Percentiles rank a stretch among this genome's conserved stretches.
These are phyloP conservation scores for Lignosus rhinocerotis DNA, from an alignment of 1,284 basidiomycete genomes.

Conservation along the genomic window DNA sequence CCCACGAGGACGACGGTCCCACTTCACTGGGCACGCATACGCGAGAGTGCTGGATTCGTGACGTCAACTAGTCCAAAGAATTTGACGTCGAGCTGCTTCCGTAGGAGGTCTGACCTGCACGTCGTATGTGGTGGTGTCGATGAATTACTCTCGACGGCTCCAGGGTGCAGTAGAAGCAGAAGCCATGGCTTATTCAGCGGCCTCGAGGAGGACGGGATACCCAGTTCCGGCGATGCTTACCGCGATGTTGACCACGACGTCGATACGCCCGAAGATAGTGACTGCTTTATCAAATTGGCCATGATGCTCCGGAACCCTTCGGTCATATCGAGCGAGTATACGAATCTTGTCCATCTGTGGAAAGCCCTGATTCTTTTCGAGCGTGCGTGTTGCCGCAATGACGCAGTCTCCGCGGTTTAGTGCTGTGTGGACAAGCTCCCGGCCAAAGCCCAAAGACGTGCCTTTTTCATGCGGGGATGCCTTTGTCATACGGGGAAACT, in stretches of 20 bases:
- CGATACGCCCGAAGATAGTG: constrained; percentile 46
- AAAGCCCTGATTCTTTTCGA: constrained; percentile 30
- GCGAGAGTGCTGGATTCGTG: constrained; percentile 31
- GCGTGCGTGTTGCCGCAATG: constrained; percentile 38
- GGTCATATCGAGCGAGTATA: constrained; percentile 39
- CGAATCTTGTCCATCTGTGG: constrained; percentile 24
- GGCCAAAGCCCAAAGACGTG: constrained; percentile 37
- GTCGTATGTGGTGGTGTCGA: not conserved
- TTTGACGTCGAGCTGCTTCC: constrained; percentile 32
- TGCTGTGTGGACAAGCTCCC: constrained; percentile 32
- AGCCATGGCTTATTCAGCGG: constrained; percentile 27
- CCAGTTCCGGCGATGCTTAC: constrained; percentile 55
- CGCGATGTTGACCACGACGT: constrained; percentile 60
- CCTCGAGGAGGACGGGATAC: constrained; percentile 29
- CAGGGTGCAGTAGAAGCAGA: not conserved
- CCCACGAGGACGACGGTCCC: constrained; percentile 34
- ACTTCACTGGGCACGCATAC: constrained; percentile 28
- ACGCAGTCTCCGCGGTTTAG: constrained; percentile 36
- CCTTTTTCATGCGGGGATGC: constrained; percentile 18
- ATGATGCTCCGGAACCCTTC: constrained; percentile 30
- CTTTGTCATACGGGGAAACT: constrained; percentile 11
- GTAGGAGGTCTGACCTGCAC: constrained; percentile 27
- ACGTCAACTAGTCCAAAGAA: constrained; percentile 33
- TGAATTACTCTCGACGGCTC: constrained; percentile 13
- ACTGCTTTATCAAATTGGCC: constrained; percentile 40